A percentile compares a stretch with the other conserved stretches of the same genome.
Conservation (phyloP, 805 yeast species). For the Wickerhamiella shivajii region DNA sequence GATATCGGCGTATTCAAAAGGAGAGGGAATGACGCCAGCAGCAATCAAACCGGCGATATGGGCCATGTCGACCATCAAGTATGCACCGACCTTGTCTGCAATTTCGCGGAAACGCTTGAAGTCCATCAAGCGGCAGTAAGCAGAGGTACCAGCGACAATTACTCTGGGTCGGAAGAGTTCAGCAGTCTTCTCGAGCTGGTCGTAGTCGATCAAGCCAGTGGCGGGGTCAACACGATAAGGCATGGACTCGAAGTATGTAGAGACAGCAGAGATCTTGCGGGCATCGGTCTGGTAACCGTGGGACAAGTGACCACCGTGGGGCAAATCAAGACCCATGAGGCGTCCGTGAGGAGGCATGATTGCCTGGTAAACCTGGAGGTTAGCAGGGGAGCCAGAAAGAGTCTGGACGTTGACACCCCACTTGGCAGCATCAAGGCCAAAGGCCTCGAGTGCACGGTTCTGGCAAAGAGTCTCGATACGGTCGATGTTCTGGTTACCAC, state of each 20-base stretch:
- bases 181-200: slow-evolving; percentile 84
- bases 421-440: slow-evolving; percentile 56
- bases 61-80: slow-evolving; percentile 94
- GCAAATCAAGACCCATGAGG: slow-evolving; percentile 94
- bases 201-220: slow-evolving; percentile 94
- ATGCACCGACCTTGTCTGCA: slow-evolving; percentile 96
- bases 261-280: slow-evolving; percentile 86
- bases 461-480: slow-evolving; percentile 87
- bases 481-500: slow-evolving; percentile 96
- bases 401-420: slow-evolving; percentile 99
- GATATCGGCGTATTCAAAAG: slow-evolving; percentile 92
- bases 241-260: slow-evolving; percentile 96
- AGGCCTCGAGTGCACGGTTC: slow-evolving; percentile 85
- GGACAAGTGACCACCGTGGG: slow-evolving; percentile 97
- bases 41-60: slow-evolving; percentile 93
- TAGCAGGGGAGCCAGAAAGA: slow-evolving; percentile 94
- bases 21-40: slow-evolving; percentile 90
- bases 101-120: slow-evolving; percentile 92
- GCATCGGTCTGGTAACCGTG: slow-evolving; percentile 96
- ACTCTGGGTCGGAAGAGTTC: slow-evolving; percentile 88
- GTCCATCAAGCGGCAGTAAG: slow-evolving; percentile 92
- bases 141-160: slow-evolving; percentile 95
- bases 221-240: slow-evolving; percentile 88
- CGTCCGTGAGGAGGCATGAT: slow-evolving; percentile 91
- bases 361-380: slow-evolving; percentile 91